These are phyloP conservation scores for Pestalotiopsis sp. DNA, from an alignment of 2,329 filamentous ascomycete genomes.

Conservation along the genomic window DNA sequence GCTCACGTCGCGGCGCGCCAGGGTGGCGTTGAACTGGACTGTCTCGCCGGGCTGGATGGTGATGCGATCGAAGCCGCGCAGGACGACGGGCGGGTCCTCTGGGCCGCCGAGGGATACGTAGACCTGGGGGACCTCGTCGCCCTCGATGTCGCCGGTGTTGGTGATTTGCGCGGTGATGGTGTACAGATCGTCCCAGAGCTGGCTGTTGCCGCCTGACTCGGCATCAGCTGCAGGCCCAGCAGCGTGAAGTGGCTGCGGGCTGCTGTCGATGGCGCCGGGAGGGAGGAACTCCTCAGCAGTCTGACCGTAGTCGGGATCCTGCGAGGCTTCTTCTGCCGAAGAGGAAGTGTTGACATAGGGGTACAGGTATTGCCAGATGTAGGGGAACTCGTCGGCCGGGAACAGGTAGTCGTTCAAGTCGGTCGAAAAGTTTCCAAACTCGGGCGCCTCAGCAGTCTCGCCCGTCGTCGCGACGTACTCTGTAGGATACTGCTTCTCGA, in stretches of 20 bases:
- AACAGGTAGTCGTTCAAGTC: constrained; percentile 69
- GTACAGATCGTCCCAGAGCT: constrained; percentile 71
- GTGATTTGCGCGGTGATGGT: constrained; percentile 68
- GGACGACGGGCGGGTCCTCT: constrained; percentile 65
- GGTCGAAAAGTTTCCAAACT: constrained; percentile 66
- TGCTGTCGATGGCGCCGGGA: constrained; percentile 55
- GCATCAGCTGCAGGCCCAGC: constrained; percentile 43
- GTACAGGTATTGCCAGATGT: constrained; percentile 65
- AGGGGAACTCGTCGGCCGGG: constrained; percentile 57
- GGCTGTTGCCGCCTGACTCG: constrained; percentile 65
- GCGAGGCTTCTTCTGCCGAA: constrained; percentile 56
- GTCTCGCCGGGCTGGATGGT: constrained; percentile 71
- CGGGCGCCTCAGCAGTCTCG: constrained; percentile 64
- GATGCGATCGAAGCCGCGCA: constrained; percentile 83
- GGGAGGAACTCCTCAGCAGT: constrained; percentile 64
- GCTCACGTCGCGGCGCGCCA: constrained; percentile 81
- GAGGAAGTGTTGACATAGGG: constrained; percentile 70
- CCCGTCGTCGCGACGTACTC: constrained; percentile 65
- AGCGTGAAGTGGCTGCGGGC: constrained; percentile 57
- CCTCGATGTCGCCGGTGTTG: constrained; percentile 68
- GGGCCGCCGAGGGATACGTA: constrained; percentile 83
- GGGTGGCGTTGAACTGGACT: constrained; percentile 65
- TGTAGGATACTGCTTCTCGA: constrained; percentile 52
- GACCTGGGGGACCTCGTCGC: constrained; percentile 76
- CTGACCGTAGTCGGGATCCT: constrained; percentile 63